Evolutionary conservation across 2,329 filamentous ascomycete genomes (phyloP), one percentile per base, ranked within the genome.

Genomic region (Cladobotryum protrusum): DNA sequence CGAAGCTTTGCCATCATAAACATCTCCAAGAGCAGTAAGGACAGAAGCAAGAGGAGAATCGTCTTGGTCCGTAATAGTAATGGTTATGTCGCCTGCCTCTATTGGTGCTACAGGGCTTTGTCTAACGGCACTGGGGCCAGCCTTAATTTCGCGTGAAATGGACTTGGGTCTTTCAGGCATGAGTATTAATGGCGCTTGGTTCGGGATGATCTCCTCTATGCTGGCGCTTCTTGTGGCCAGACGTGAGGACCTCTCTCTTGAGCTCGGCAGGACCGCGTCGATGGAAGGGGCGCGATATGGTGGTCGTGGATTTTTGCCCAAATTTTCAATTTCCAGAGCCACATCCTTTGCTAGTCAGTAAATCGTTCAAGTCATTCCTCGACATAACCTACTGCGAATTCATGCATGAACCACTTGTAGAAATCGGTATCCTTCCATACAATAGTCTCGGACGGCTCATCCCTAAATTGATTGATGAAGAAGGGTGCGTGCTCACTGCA

Each of bases 401-500:
- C 59, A 1, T 60, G 53, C 2, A 61, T 66, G 41, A 83, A 60
- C 73, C 75, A 80, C 19, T 69, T 69, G 52, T 73, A 69, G 52
- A 83, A 77, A 5, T 61, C 61, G 0, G 76, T 80, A 3, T 56
- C 46, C 8, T 56, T 54, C 77, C 76, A 79, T 34, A 69, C 63
- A 20, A 73, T 62, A 0, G 61, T 57, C 2, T 45, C 48, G 11
- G 41, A 48, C 4, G 55, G 50, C 19, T 72, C 71, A 45, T 72
- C 72, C 2, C 67, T 59, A 43, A 80, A 76, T 49, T 82, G 78
- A 4, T 70, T 68, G 12, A 79, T 67, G 2, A 83, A 63, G 52
- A 81, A 81, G 1, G 69, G 59, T 1, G 73, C 74, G 53, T 81
- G 76, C 15, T 74, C 69, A 34, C 69, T 57, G 47, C 74, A 77